Base-by-base conservation (phyloP, 352 stramenopile species). In the Globisporangium carolinianum region DNA sequence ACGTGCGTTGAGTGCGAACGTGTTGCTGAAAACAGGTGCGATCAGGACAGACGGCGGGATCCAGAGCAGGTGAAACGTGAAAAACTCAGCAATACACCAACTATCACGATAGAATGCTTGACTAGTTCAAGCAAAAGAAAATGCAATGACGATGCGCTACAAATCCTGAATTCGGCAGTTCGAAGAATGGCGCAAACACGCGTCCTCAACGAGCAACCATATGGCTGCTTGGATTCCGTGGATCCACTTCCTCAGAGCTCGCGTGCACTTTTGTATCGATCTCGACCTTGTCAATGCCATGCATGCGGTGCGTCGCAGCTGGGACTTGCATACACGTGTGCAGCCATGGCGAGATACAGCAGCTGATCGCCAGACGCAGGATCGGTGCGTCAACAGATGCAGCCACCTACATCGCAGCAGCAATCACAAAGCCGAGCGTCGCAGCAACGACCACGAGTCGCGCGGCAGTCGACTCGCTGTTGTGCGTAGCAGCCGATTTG, bases 111-210 rank as follows among this genome's bases (percentile, higher is more conserved):
- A 9, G 6, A 15, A 36, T 12, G 41, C 7, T 45, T n/a, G 41
- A 45, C 41, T 45, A 5, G 3, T 32, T 32, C 24, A 32, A 32
- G 3, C 24, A 32, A 32, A 32, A 2, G 24, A 32, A 32, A 32
- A 32, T 32, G 24, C 24, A 32, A 32, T 32, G 24, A 32, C 24
- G 24, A 32, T 32, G 24, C 24, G 24, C 24, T 32, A 32, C 24
- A 32, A 32, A 32, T 32, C 24, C 24, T 32, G 24, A 32, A 32
- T 32, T 32, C 2, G 24, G 24, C 24, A 32, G 18, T 32, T 32
- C 24, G 24, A 32, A 32, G 24, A 32, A 32, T 32, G 24, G 50
- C 57, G 57, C 57, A 63, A 63, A 63, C 57, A 63, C 38, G 47
- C 6, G 14, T 36, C 52, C 18, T 14, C 38, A 51, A 43, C 6